Conservation (phyloP, 176 grass and related monocot species). For the Oryza longistaminata region DNA sequence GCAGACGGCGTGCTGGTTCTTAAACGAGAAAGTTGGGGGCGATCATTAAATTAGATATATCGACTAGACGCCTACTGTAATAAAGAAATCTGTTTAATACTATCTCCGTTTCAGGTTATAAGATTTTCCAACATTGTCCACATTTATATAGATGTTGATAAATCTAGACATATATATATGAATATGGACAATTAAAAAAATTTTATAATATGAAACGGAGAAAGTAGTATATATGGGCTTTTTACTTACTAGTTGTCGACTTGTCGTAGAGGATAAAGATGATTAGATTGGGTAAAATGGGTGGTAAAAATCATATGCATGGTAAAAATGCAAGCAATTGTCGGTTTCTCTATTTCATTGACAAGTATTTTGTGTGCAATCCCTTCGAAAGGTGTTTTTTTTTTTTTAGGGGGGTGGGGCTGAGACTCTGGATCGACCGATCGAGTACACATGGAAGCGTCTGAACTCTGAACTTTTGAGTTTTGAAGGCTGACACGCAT, state of each 20-base stretch:
- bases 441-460: neutral
- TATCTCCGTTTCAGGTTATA: too few species aligned
- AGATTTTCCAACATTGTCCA: too few species aligned
- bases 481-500: neutral
- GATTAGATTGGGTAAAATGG: neutral
- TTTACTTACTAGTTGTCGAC: neutral
- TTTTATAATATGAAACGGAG: too few species aligned
- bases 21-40: neutral
- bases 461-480: neutral
- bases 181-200: too few species aligned
- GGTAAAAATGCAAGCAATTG: neutral
- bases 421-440: neutral
- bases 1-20: neutral
- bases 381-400: too few species aligned
- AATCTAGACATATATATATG: too few species aligned
- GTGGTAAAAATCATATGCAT: neutral
- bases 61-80: constrained; percentile 1
- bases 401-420: too few species aligned
- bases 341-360: neutral
- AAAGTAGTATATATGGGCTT: neutral
- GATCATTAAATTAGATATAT: neutral
- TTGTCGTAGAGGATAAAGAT: neutral
- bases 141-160: too few species aligned
- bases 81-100: neutral
- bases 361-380: neutral